A percentile compares a stretch with the other conserved stretches of the same genome.
These are phyloP conservation scores for Erysiphe neolycopersici DNA, from an alignment of 2,329 filamentous ascomycete genomes.

Conservation along the genomic window DNA sequence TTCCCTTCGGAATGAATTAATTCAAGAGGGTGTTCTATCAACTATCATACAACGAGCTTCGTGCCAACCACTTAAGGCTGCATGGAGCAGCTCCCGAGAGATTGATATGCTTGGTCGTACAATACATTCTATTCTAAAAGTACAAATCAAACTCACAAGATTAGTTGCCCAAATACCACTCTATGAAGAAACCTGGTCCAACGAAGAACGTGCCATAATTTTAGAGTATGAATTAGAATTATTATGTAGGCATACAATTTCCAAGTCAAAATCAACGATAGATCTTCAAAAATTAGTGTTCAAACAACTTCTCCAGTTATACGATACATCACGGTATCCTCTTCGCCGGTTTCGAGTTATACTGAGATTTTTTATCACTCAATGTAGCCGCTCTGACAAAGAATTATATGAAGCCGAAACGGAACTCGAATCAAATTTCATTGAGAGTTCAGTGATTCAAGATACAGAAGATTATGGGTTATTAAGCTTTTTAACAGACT, in stretches of 20 bases:
- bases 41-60: constrained; percentile 23
- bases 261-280: background rate
- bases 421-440: constrained; percentile 3
- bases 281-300: constrained; percentile 7
- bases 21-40: constrained; percentile 29
- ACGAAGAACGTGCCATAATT: constrained; percentile 26
- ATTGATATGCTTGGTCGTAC: constrained; percentile 28
- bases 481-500: constrained; percentile 6
- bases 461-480: constrained; percentile 9
- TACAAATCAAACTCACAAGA: constrained; percentile 31
- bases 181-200: constrained; percentile 14
- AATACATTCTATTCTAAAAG: constrained; percentile 30
- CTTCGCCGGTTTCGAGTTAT: constrained; percentile 11
- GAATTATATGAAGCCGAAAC: constrained; percentile 1
- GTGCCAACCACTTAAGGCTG: constrained; percentile 21
- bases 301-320: constrained; percentile 8
- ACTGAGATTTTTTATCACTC: constrained; percentile 1
- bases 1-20: constrained; percentile 32
- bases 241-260: constrained; percentile 5
- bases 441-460: constrained; percentile 2
- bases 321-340: constrained; percentile 9
- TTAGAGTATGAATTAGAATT: constrained; percentile 33
- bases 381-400: background rate
- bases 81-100: constrained; percentile 26
- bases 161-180: constrained; percentile 20